phyloP scores from a whole-genome alignment of 805 yeast species.

The Ogataea angusta region DNA sequence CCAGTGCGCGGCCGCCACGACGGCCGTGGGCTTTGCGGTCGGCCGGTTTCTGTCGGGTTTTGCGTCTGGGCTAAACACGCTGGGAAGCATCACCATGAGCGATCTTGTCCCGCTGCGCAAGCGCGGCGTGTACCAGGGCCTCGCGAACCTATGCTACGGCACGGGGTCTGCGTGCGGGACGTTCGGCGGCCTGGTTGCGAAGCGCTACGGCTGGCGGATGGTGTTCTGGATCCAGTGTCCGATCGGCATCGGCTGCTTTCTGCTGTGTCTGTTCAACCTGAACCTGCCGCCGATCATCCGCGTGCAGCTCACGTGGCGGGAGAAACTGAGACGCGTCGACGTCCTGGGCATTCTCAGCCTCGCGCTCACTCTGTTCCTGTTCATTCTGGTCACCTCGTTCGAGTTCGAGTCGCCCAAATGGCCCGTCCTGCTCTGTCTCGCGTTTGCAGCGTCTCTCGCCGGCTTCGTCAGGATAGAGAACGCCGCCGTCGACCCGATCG shows the following conservation, averaged over 20 bases:
- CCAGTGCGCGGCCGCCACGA: slow-evolving; percentile 50
- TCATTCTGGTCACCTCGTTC: slow-evolving; percentile 36
- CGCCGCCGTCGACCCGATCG: slow-evolving; percentile 47
- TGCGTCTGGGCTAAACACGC: slow-evolving; percentile 85
- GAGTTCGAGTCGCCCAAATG: slow-evolving; percentile 43
- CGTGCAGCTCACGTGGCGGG: slow-evolving; percentile 27
- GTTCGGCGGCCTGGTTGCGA: slow-evolving; percentile 56
- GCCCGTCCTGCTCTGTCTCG: slow-evolving; percentile 30
- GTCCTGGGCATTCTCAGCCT: slow-evolving; percentile 38
- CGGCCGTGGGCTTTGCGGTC: slow-evolving; percentile 45
- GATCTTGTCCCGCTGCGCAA: slow-evolving; percentile 79
- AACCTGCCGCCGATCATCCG: slow-evolving; percentile 41
- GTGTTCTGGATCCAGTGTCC: slow-evolving; percentile 58
- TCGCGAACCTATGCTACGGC: slow-evolving; percentile 76
- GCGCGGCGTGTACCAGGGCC: slow-evolving; percentile 82
- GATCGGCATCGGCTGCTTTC: slow-evolving; percentile 37
- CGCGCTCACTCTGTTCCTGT: slow-evolving; percentile 31
- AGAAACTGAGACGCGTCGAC: slow-evolving; percentile 55
- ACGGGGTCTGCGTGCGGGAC: slow-evolving; percentile 72
- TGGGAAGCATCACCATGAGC: slow-evolving; percentile 72
- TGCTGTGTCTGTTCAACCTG: slow-evolving; percentile 40
- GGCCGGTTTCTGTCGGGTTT: slow-evolving; percentile 77
- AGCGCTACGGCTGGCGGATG: slow-evolving; percentile 61
- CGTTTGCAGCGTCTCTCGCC: slow-evolving; percentile 7
- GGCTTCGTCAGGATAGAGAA: slow-evolving; percentile 24